These are phyloP conservation scores for Globisporangium spinosum DNA, from an alignment of 352 stramenopile genomes.

Conservation along the genomic window DNA sequence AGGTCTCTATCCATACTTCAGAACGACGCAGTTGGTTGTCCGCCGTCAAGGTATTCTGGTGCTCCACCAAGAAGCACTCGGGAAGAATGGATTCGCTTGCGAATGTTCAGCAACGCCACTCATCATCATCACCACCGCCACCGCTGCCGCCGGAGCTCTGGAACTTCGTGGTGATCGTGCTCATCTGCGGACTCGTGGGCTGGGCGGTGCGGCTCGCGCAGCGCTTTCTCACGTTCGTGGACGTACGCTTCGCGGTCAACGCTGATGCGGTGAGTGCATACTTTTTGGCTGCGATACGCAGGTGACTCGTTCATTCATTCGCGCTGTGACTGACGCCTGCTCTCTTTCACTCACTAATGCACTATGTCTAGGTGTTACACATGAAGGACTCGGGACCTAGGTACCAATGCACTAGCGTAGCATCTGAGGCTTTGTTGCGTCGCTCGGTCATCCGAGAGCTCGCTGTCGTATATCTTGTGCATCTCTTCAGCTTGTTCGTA, in stretches of 20 bases:
- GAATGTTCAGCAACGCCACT: background rate
- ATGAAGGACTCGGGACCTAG: slow-evolving; percentile 31
- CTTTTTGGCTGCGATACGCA: background rate
- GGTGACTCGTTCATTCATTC: background rate
- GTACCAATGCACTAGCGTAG: slow-evolving; percentile 8
- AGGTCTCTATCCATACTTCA: background rate
- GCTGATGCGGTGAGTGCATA: slow-evolving; percentile 35
- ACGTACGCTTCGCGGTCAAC: slow-evolving; percentile 37
- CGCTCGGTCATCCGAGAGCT: background rate
- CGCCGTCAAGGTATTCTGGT: background rate
- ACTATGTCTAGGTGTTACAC: slow-evolving; percentile 17
- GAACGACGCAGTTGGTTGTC: background rate
- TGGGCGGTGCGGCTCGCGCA: slow-evolving; percentile 45
- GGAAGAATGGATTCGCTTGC: background rate
- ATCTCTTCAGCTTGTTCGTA: slow-evolving; percentile 31
- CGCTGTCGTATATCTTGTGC: background rate
- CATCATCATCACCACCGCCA: slow-evolving; percentile 17
- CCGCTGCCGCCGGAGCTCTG: slow-evolving; percentile 47
- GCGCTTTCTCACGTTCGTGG: slow-evolving; percentile 32
- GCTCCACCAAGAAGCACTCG: background rate
- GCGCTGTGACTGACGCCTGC: background rate
- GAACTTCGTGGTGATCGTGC: slow-evolving; percentile 48
- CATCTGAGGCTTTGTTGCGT: background rate
- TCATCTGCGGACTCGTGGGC: slow-evolving; percentile 38
- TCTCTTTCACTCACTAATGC: background rate